Evolutionary conservation across 176 grass and related monocot species (phyloP).

Genomic region (Oryza meyeriana): DNA sequence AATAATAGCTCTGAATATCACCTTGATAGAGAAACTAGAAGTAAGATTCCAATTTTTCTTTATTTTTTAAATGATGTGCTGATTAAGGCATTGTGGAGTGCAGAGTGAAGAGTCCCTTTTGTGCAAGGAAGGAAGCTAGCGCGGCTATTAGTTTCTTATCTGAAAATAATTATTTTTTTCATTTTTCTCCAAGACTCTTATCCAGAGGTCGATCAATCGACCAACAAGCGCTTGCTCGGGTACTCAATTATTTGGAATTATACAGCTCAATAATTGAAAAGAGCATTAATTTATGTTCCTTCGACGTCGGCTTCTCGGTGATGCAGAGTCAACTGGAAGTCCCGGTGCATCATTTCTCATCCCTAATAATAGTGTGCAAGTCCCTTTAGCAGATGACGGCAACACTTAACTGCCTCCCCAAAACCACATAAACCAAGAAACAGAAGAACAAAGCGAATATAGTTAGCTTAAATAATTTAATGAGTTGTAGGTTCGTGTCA

Average conservation of each 20-base stretch:
- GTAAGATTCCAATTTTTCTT: background rate
- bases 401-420: slow-evolving; percentile 35
- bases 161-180: background rate
- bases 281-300: slow-evolving; percentile 22
- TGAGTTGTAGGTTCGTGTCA: background rate
- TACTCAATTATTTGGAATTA: slow-evolving; percentile 29
- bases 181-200: background rate
- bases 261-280: slow-evolving; percentile 30
- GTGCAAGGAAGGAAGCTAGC: background rate
- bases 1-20: background rate
- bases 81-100: slow-evolving; percentile 22
- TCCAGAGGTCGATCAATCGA: slow-evolving; percentile 15
- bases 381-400: slow-evolving; percentile 32
- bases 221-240: background rate
- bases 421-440: slow-evolving; percentile 20
- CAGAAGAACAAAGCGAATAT: background rate
- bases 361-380: background rate
- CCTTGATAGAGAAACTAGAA: background rate
- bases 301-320: slow-evolving; percentile 8
- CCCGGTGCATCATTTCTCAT: background rate
- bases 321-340: slow-evolving; percentile 16
- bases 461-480: background rate
- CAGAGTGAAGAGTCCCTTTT: background rate
- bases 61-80: slow-evolving; percentile 10
- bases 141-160: slow-evolving; percentile 18